phyloP scores from a whole-genome alignment of 1,284 basidiomycete genomes.

The Rhodotorula sp. region DNA sequence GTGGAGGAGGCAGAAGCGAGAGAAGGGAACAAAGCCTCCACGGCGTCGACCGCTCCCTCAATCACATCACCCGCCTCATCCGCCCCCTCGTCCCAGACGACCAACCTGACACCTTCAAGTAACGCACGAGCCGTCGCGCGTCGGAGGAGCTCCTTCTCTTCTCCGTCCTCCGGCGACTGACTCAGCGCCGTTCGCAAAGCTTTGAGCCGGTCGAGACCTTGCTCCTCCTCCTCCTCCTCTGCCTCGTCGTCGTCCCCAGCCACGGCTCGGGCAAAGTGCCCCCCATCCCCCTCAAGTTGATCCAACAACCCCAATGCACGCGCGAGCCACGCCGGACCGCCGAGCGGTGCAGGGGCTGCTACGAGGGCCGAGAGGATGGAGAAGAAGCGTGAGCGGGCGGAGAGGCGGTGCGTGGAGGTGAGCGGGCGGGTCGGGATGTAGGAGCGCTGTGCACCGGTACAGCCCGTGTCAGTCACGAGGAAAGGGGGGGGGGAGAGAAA shows the following conservation, averaged over 20 bases:
- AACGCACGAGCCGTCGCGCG: constrained; percentile 29
- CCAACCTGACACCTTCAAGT: constrained; percentile 58
- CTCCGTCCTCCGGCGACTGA: background rate
- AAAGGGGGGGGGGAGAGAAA: constrained; percentile 15
- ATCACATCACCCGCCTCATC: constrained; percentile 60
- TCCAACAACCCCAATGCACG: constrained; percentile 64
- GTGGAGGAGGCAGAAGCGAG: constrained; percentile 45
- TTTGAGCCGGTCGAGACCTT: constrained; percentile 52
- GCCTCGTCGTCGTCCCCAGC: constrained; percentile 52
- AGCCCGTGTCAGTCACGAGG: background rate
- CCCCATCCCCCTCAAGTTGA: constrained; percentile 61
- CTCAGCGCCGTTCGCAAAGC: constrained; percentile 42
- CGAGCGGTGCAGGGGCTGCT: constrained; percentile 39
- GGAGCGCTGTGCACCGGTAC: constrained; percentile 58
- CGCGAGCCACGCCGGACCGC: constrained; percentile 71
- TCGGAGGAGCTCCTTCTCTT: constrained; percentile 13
- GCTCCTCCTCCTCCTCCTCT: constrained; percentile 55
- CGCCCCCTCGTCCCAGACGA: constrained; percentile 63
- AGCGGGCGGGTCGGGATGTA: constrained; percentile 65
- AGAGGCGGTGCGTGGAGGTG: constrained; percentile 65
- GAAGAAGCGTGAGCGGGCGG: constrained; percentile 69
- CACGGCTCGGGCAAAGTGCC: constrained; percentile 62
- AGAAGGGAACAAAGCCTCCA: constrained; percentile 45
- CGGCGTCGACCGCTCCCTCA: constrained; percentile 55
- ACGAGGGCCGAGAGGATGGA: constrained; percentile 73